These are phyloP conservation scores for Mucuna pruriens DNA, from an alignment of 306 rosid genomes.

Conservation along the genomic window DNA sequence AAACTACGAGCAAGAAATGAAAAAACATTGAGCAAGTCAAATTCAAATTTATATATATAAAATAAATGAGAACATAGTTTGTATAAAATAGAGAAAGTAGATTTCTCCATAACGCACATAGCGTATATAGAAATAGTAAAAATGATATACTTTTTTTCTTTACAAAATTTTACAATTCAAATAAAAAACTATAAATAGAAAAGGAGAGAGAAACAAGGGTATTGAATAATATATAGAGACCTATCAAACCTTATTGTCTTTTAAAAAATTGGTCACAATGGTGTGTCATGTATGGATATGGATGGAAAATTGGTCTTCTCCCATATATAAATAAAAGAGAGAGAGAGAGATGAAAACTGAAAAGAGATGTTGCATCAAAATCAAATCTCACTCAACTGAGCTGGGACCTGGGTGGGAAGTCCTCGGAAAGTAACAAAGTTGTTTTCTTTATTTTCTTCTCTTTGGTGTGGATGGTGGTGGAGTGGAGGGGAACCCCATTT, in stretches of 20 bases:
- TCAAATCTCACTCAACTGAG: neutral
- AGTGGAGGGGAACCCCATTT: constrained; percentile 1
- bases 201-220: neutral
- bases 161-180: neutral
- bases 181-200: neutral
- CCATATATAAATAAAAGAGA: neutral
- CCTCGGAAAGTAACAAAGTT: neutral
- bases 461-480: neutral
- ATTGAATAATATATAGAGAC: neutral
- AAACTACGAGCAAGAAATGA: neutral
- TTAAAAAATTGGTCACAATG: neutral
- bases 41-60: neutral
- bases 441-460: neutral
- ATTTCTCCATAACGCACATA: neutral
- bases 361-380: constrained; percentile 3
- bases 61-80: neutral
- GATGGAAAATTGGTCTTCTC: neutral
- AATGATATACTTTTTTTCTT: neutral
- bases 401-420: constrained; percentile 4
- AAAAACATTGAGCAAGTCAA: neutral
- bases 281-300: neutral
- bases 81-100: neutral
- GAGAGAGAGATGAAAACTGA: neutral
- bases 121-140: neutral
- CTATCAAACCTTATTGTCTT: neutral